phyloP scores from a whole-genome alignment of 2,329 filamentous ascomycete genomes.

The Trichoderma gracile region DNA sequence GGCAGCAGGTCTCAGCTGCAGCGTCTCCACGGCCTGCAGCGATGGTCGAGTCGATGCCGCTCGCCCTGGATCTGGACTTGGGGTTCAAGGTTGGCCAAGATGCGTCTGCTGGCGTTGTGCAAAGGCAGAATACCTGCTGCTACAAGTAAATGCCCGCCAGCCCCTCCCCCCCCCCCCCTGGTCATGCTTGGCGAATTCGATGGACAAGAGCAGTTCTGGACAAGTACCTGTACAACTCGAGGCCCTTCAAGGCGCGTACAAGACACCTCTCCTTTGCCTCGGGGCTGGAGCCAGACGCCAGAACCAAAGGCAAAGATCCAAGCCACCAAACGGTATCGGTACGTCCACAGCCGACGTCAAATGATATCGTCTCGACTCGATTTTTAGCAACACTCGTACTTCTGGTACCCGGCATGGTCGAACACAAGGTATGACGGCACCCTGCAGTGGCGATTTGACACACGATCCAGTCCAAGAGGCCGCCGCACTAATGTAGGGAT shows the following conservation, averaged over 20 bases:
- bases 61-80: slow-evolving; percentile 18
- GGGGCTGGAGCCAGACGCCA: too few species aligned
- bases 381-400: background rate
- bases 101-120: background rate
- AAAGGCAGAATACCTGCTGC: background rate
- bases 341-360: background rate
- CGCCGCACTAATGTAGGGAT: slow-evolving; percentile 24
- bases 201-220: too few species aligned
- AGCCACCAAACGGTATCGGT: background rate
- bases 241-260: background rate
- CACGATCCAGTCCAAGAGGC: slow-evolving; percentile 18
- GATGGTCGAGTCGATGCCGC: slow-evolving; percentile 2
- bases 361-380: background rate
- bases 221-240: background rate
- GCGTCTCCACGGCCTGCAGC: background rate
- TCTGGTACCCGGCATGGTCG: slow-evolving; percentile 11
- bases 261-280: too few species aligned
- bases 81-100: background rate
- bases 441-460: slow-evolving; percentile 27
- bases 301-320: background rate
- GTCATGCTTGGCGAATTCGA: too few species aligned
- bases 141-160: background rate
- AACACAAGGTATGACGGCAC: slow-evolving; percentile 27
- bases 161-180: too few species aligned
- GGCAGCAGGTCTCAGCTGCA: background rate